Base-by-base conservation (phyloP, 2,329 filamentous ascomycete species). In the Fusarium luffae region DNA sequence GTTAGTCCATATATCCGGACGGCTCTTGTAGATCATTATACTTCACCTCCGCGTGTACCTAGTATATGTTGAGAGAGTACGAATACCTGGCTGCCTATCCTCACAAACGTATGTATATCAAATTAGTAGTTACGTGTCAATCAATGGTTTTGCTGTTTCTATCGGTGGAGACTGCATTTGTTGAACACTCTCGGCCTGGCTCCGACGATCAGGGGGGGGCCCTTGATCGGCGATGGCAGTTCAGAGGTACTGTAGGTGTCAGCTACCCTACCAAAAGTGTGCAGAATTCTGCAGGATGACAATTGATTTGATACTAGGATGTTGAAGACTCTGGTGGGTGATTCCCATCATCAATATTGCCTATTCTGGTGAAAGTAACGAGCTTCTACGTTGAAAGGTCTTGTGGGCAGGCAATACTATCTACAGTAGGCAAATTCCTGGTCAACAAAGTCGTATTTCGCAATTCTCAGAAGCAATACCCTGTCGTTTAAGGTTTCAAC, bases 401-500 rank as follows among this genome's bases (percentile, higher is more conserved):
- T 18, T 32, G 42, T 51, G 51, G 43, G 19, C 13, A 28, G 21
- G 40, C 37, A 27, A 37, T 12, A 37, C 18, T 37, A 12, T 37
- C 10, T 37, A 37, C 34, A 37, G 34, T 11, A 37, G 34, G 34
- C 7, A 37, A 37, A 37, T 37, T 37, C 48, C 21, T 54, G 30
- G 58, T 21, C 21, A 47, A 47, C 28, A 54, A 51, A 40, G 49
- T 52, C 5, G 23, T n/a, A 52, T 52, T 44, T 57, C 34, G 19
- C 32, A 51, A 59, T 52, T 32, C 34, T 42, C 37, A 67, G 32
- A 41, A 52, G 41, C 28, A 34, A 51, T 47, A 59, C 67, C 59
- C 21, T 62, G 61, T 56, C 49, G 52, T 54, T 63, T 70, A 69
- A 69, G 57, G 66, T 69, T 70, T 59, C 46, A 19, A 47, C 62